A percentile compares a stretch with the other conserved stretches of the same genome.
These are phyloP conservation scores for Amniculicola lignicola DNA, from an alignment of 495 filamentous ascomycete genomes.

Conservation along the genomic window DNA sequence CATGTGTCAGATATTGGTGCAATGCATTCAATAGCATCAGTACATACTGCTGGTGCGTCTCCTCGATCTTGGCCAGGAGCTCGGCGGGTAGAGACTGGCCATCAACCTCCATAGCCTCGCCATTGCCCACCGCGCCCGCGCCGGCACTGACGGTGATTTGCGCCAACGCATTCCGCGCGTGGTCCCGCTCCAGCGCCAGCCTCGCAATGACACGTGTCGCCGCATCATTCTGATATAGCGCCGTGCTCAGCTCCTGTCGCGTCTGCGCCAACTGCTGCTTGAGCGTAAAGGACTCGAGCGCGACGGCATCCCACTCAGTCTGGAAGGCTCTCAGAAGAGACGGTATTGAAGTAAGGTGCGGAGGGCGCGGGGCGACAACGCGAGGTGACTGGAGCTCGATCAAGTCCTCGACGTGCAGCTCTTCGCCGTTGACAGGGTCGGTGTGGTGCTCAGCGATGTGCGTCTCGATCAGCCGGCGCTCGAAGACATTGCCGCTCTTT, in stretches of 20 bases:
- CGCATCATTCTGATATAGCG: conserved; percentile 94
- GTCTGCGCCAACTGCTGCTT: conserved; percentile 85
- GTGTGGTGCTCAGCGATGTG: conserved; percentile 93
- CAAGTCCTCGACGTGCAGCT: conserved; percentile 79
- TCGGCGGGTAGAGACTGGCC: conserved; percentile 65
- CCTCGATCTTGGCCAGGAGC: conserved; percentile 70
- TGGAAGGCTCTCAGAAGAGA: conserved; percentile 96
- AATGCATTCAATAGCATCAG: neutral
- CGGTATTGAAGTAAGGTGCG: conserved; percentile 93
- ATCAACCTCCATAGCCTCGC: conserved; percentile 92
- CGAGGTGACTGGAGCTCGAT: conserved; percentile 79
- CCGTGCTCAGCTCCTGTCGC: conserved; percentile 86
- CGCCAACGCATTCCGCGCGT: conserved; percentile 87
- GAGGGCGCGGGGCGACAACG: conserved; percentile 82
- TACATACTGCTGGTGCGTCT: conserved; percentile 71
- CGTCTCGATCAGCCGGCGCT: conserved; percentile 90
- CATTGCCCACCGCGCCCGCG: conserved; percentile 52
- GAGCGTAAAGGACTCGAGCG: conserved; percentile 83
- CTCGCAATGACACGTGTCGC: conserved; percentile 90
- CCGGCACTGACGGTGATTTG: conserved; percentile 62
- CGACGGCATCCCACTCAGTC: conserved; percentile 95
- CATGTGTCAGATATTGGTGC: conserved; percentile 18
- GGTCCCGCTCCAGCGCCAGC: conserved; percentile 82
- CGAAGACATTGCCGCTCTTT: conserved; percentile 90
- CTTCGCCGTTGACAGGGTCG: conserved; percentile 88